Conservation (phyloP, 2,329 filamentous ascomycete genomes). For the Leptographium procerum region DNA sequence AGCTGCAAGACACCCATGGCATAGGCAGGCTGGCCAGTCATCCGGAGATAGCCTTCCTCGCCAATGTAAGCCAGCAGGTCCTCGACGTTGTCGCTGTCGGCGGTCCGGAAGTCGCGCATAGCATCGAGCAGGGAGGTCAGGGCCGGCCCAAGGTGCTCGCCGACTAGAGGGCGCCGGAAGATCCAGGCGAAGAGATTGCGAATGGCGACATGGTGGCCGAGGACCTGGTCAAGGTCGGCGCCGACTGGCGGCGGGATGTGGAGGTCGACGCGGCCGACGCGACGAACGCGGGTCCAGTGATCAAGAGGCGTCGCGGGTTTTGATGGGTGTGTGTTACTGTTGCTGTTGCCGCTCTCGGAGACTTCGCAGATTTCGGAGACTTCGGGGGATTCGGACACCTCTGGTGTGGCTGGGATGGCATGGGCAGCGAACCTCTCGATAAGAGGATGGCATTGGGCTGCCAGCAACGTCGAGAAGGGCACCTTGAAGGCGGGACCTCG, state of each 20-base stretch:
- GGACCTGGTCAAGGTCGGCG: conserved; percentile 40
- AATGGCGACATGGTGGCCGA: conserved; percentile 54
- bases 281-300: conserved; percentile 10
- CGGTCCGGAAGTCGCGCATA: conserved; percentile 49
- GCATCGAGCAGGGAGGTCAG: conserved; percentile 54
- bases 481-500: conserved; percentile 58
- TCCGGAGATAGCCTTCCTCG: conserved; percentile 56
- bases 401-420: conserved; percentile 15
- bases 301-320: conserved; percentile 11
- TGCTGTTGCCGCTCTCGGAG: not conserved
- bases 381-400: not conserved
- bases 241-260: conserved; percentile 56
- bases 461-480: conserved; percentile 44
- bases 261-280: conserved; percentile 37
- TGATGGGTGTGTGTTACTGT: conserved; percentile 11
- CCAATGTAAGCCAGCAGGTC: conserved; percentile 57
- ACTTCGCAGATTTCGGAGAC: too few relatives aligned
- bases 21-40: conserved; percentile 55
- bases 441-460: conserved; percentile 47
- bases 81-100: conserved; percentile 37
- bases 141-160: conserved; percentile 50
- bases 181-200: conserved; percentile 69
- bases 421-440: conserved; percentile 38
- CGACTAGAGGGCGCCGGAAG: conserved; percentile 54
- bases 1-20: conserved; percentile 57